These are phyloP conservation scores for Kurtzmaniella quercitrusa DNA, from an alignment of 1,139 yeast genomes.

Conservation along the genomic window DNA sequence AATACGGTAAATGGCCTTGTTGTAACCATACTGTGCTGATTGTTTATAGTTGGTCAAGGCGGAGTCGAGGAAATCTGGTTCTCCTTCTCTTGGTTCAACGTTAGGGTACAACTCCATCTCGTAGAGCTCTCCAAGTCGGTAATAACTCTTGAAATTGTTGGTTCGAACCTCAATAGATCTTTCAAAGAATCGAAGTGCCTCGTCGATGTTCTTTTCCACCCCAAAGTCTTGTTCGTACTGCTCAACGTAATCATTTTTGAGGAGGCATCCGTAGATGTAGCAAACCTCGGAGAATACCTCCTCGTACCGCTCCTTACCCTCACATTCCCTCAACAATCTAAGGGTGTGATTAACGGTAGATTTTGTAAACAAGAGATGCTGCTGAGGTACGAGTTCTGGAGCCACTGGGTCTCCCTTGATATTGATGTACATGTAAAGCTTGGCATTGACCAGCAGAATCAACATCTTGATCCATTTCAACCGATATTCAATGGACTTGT, in stretches of 20 bases:
- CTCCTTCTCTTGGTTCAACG: constrained; percentile 4
- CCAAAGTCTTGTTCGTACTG: constrained; percentile 37
- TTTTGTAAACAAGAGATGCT: constrained; percentile 36
- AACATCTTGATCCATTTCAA: constrained; percentile 45
- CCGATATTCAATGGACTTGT: constrained; percentile 40
- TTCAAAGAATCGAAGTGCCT: constrained; percentile 30
- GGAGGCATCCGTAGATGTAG: constrained; percentile 37
- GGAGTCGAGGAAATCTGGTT: constrained; percentile 23
- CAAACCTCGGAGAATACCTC: constrained; percentile 26
- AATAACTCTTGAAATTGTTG: constrained; percentile 31
- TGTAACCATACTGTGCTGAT: constrained; percentile 41
- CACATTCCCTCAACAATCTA: constrained; percentile 35
- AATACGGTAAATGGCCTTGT: constrained; percentile 41
- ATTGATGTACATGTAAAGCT: constrained; percentile 39
- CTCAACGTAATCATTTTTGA: constrained; percentile 31
- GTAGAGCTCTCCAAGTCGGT: constrained; percentile 38
- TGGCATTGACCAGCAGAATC: constrained; percentile 36
- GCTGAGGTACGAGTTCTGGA: constrained; percentile 26
- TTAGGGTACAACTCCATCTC: constrained; percentile 25
- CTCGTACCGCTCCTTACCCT: constrained; percentile 21
- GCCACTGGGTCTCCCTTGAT: constrained; percentile 41
- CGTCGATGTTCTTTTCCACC: constrained; percentile 25
- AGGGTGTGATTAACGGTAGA: constrained; percentile 38
- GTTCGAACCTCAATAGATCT: constrained; percentile 31
- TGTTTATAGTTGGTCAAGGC: constrained; percentile 35